phyloP scores from a whole-genome alignment of 257 asterid species.

The Pogostemon cablin region DNA sequence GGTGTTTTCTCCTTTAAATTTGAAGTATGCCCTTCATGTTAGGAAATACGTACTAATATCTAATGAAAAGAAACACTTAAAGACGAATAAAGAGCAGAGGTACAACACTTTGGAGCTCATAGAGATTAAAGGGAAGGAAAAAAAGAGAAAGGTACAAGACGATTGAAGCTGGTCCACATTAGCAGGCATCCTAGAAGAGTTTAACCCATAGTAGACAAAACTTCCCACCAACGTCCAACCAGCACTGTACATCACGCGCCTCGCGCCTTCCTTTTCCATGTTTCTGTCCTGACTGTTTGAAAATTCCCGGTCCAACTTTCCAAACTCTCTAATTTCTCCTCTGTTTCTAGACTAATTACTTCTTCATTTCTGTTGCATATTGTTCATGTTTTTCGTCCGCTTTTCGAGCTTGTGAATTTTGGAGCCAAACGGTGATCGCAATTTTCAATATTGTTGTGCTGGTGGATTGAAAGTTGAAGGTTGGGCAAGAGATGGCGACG shows the following conservation, averaged over 20 bases:
- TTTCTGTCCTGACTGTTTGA: slow-evolving; percentile 24
- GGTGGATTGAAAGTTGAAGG: slow-evolving; percentile 25
- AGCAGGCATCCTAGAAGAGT: no score
- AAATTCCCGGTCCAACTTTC: slow-evolving; percentile 45
- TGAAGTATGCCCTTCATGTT: no score
- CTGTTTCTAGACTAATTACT: slow-evolving; percentile 18
- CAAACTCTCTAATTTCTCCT: slow-evolving; percentile 22
- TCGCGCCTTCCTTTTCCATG: slow-evolving; percentile 3
- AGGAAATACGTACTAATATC: no score
- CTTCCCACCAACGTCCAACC: background rate
- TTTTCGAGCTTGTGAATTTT: slow-evolving; percentile 3
- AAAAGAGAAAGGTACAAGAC: no score
- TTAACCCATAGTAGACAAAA: background rate
- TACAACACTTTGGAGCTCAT: no score
- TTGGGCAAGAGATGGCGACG: slow-evolving; percentile 52
- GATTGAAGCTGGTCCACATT: no score
- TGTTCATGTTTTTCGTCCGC: slow-evolving; percentile 28
- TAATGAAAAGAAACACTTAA: no score
- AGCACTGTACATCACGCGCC: slow-evolving; percentile 7
- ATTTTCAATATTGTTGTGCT: background rate
- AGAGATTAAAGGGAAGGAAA: no score
- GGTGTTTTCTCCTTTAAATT: no score
- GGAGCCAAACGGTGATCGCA: slow-evolving; percentile 17
- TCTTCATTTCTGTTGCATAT: slow-evolving; percentile 27
- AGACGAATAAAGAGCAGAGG: no score